phyloP scores from a whole-genome alignment of 1,139 yeast genomes.

The Yamadazyma triangularis region DNA sequence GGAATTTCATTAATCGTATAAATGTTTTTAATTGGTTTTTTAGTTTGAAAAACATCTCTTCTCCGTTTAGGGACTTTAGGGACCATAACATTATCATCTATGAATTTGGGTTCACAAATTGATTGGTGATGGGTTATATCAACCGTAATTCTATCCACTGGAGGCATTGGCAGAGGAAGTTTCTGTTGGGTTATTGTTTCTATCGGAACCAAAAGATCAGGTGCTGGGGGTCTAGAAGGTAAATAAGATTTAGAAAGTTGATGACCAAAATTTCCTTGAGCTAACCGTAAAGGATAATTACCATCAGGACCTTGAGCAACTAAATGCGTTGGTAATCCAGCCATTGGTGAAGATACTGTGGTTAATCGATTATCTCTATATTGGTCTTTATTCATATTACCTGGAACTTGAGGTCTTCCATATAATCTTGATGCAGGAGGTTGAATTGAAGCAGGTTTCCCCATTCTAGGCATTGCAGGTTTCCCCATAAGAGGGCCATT shows the following conservation, averaged over 20 bases:
- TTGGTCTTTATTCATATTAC: slow-evolving; percentile 8
- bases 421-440: slow-evolving; percentile 41
- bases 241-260: slow-evolving; percentile 11
- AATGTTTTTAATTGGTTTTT: slow-evolving; percentile 51
- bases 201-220: slow-evolving; percentile 35
- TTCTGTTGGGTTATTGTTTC: slow-evolving; percentile 11
- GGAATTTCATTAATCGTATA: slow-evolving; percentile 79
- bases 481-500: slow-evolving; percentile 36
- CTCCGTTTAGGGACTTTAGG: slow-evolving; percentile 46
- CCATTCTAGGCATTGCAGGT: slow-evolving; percentile 38
- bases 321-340: slow-evolving; percentile 21
- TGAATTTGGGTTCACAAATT: slow-evolving; percentile 28
- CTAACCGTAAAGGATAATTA: slow-evolving; percentile 12
- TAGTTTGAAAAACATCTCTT: slow-evolving; percentile 15
- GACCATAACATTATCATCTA: slow-evolving; percentile 24
- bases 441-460: slow-evolving; percentile 44
- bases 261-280: slow-evolving; percentile 15
- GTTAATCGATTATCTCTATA: slow-evolving; percentile 17
- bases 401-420: slow-evolving; percentile 14
- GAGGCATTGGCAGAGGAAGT: slow-evolving; percentile 6
- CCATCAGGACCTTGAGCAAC: slow-evolving; percentile 13
- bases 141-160: slow-evolving; percentile 14
- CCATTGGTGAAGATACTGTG: slow-evolving; percentile 11
- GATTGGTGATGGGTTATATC: too few species aligned
- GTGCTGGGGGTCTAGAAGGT: slow-evolving; percentile 32